Percentiles rank a stretch among this genome's conserved stretches.
phyloP scores from a whole-genome alignment of 176 grass and related monocot genomes.

The Thinopyrum elongatum region DNA sequence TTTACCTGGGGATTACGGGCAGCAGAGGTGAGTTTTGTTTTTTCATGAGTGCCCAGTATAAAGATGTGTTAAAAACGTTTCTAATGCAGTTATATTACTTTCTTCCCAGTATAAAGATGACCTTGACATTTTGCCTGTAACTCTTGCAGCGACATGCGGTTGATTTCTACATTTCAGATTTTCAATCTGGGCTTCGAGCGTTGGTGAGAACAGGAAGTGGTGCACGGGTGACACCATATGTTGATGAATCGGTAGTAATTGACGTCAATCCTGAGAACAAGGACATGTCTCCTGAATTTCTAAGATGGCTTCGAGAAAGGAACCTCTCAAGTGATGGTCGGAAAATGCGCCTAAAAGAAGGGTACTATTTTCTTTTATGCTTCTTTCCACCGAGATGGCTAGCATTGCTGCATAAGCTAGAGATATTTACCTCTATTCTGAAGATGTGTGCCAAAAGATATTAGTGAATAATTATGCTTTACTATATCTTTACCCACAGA shows the following conservation, averaged over 20 bases:
- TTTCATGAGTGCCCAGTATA: neutral
- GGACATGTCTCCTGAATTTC: constrained; percentile 88
- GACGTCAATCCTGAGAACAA: constrained; percentile 92
- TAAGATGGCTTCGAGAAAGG: constrained; percentile 79
- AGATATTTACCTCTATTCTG: neutral
- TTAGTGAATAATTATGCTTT: neutral
- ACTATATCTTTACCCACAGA: constrained; percentile 39
- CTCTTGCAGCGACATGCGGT: constrained; percentile 75
- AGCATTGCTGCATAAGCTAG: constrained; percentile 8
- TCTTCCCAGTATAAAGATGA: neutral
- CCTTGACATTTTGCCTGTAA: neutral
- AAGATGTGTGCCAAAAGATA: neutral
- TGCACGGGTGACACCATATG: constrained; percentile 71
- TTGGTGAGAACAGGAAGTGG: constrained; percentile 89
- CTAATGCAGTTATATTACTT: neutral
- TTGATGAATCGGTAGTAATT: constrained; percentile 86
- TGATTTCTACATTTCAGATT: constrained; percentile 99
- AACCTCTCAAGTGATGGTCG: constrained; percentile 86
- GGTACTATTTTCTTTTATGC: constrained; percentile 46
- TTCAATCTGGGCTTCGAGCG: constrained; percentile 94
- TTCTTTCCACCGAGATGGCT: neutral
- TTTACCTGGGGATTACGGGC: constrained; percentile 95
- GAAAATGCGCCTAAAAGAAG: constrained; percentile 97
- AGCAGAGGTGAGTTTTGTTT: constrained; percentile 62
- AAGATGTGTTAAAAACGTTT: neutral